Evolutionary conservation across 2,329 filamentous ascomycete species (phyloP).

Genomic region (Alternaria infectoria): DNA sequence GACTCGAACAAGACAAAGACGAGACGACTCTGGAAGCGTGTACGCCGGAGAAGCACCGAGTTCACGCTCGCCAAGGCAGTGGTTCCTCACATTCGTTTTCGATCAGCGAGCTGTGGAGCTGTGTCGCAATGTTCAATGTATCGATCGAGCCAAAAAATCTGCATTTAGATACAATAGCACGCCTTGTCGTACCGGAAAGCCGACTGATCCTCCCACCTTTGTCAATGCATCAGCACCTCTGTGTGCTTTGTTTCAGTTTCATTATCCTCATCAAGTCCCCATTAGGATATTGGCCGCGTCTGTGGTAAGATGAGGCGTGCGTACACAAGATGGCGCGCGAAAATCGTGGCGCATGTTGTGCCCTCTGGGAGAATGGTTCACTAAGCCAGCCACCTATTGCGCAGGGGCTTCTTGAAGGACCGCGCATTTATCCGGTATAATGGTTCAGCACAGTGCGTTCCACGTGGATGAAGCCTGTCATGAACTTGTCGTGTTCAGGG

Average conservation of each 20-base stretch:
- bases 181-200: background rate
- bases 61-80: conserved; percentile 6
- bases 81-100: conserved; percentile 2
- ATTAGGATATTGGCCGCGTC: background rate
- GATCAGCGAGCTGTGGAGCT: background rate
- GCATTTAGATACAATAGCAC: background rate
- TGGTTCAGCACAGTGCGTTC: conserved; percentile 28
- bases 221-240: background rate
- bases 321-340: background rate
- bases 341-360: conserved; percentile 4
- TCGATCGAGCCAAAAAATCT: background rate
- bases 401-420: conserved; percentile 17
- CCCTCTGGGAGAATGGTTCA: conserved; percentile 14
- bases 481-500: conserved; percentile 8
- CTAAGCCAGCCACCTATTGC: conserved; percentile 10
- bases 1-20: background rate
- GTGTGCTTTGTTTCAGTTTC: background rate
- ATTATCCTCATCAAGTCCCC: background rate
- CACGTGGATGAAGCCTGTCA: conserved; percentile 29
- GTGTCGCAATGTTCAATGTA: background rate
- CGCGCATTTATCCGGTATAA: conserved; percentile 24
- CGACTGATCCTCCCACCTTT: background rate
- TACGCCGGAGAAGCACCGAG: conserved; percentile 1
- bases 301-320: background rate
- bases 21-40: background rate